Evolutionary conservation across 768 basidiomycete species (phyloP).

Genomic region (Antrodiella citrinella): DNA sequence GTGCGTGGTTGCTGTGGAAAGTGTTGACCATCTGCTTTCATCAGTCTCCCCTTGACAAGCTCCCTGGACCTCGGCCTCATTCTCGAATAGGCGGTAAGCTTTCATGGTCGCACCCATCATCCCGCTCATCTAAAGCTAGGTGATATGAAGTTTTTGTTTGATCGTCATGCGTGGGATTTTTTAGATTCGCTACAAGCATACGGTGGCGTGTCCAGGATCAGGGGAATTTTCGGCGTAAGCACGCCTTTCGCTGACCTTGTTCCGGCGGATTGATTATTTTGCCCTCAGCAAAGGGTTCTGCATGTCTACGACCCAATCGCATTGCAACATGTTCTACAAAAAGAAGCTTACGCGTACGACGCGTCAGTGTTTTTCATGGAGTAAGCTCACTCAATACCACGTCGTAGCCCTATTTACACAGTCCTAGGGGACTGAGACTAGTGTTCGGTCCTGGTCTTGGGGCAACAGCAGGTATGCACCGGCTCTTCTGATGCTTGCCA

Average conservation of each 20-base stretch:
- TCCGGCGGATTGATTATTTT: too few relatives aligned
- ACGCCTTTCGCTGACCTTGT: too few relatives aligned
- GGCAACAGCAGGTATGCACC: background rate
- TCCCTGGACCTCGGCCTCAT: constrained; percentile 5
- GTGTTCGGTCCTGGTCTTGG: background rate
- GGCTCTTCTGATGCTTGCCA: background rate
- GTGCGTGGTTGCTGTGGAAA: background rate
- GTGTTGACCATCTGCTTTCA: background rate
- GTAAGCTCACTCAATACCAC: constrained; percentile 7
- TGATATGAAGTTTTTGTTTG: constrained; percentile 4
- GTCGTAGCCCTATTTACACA: background rate
- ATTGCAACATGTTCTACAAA: constrained; percentile 36
- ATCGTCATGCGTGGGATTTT: constrained; percentile 9
- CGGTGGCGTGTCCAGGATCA: constrained; percentile 11
- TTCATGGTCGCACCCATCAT: too few relatives aligned
- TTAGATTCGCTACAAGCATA: constrained; percentile 13
- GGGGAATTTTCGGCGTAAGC: constrained; percentile 14
- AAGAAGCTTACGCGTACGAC: constrained; percentile 23
- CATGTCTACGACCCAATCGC: constrained; percentile 39
- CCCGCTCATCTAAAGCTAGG: too few relatives aligned
- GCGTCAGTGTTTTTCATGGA: constrained; percentile 10
- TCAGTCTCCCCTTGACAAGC: constrained; percentile 6
- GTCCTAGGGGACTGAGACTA: background rate
- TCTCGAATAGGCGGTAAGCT: constrained; percentile 6
- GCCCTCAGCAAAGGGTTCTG: constrained; percentile 23